These are phyloP conservation scores for Hypericum perforatum DNA, from an alignment of 345 rosid species.

Conservation along the genomic window DNA sequence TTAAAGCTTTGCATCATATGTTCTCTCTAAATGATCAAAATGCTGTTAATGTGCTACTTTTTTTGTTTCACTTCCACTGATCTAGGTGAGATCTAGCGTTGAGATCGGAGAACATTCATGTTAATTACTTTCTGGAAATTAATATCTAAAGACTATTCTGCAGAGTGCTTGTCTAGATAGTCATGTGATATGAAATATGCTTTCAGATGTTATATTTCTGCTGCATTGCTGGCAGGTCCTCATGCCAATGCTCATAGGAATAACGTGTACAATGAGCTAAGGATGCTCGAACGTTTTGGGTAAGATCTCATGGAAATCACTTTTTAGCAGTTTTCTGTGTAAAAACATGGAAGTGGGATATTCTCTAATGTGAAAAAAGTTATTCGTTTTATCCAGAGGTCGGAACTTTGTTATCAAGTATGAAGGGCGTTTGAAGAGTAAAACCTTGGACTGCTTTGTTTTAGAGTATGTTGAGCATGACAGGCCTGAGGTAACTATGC, in stretches of 20 bases:
- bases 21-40: background rate
- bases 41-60: constrained; percentile 9
- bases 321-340: no score
- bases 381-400: constrained; percentile 42
- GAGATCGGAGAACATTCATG: no score
- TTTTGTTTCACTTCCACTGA: constrained; percentile 4
- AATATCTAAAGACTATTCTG: no score
- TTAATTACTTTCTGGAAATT: no score
- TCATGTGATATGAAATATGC: no score
- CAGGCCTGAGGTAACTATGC: constrained; percentile 63
- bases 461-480: constrained; percentile 88
- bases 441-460: constrained; percentile 67
- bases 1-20: background rate
- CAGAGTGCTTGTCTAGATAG: no score
- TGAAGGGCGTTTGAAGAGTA: constrained; percentile 73
- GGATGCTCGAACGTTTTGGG: constrained; percentile 95
- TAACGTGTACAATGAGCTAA: constrained; percentile 59
- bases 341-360: no score
- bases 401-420: constrained; percentile 64
- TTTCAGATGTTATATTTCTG: no score
- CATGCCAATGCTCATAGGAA: constrained; percentile 67
- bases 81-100: no score
- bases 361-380: no score
- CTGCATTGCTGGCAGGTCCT: constrained; percentile 42
- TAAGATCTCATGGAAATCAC: constrained; percentile 18